A percentile compares a stretch with the other conserved stretches of the same genome.
phyloP scores from a whole-genome alignment of 352 stramenopile genomes.

The Lagenidium giganteum region DNA sequence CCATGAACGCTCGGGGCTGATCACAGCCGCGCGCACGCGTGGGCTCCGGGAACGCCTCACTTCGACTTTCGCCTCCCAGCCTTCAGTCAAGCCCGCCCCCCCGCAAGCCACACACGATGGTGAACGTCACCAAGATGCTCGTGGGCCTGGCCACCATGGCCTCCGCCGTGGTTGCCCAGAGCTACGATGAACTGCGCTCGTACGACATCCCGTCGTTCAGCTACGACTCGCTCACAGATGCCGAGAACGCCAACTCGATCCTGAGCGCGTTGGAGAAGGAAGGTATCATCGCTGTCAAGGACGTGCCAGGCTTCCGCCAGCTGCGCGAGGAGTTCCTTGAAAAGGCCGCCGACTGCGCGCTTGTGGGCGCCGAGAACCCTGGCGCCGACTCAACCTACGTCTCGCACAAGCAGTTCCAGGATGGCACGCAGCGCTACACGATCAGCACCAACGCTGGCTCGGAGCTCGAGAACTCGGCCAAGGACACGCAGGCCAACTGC shows the following conservation, averaged over 20 bases:
- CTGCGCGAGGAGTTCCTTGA: constrained; percentile 28
- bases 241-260: constrained; percentile 12
- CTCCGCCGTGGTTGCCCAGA: background rate
- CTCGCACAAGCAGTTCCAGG: constrained; percentile 27
- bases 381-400: constrained; percentile 12
- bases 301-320: constrained; percentile 37
- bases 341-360: constrained; percentile 29
- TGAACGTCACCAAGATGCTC: background rate
- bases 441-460: constrained; percentile 29
- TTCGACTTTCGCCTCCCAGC: too few species aligned
- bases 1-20: too few species aligned
- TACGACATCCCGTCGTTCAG: constrained; percentile 30
- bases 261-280: constrained; percentile 27
- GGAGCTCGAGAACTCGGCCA: constrained; percentile 21
- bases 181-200: background rate
- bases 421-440: constrained; percentile 41
- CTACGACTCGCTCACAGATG: constrained; percentile 18
- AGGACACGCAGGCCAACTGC: constrained; percentile 17
- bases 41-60: too few species aligned
- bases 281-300: constrained; percentile 42
- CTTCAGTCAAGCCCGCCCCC: too few species aligned
- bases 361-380: constrained; percentile 11
- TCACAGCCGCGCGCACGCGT: too few species aligned
- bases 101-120: too few species aligned
- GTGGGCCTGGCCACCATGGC: background rate